Percentiles rank a stretch among this genome's conserved stretches.
These are phyloP conservation scores for Dothistroma septosporum DNA, from an alignment of 2,329 filamentous ascomycete genomes.

Conservation along the genomic window DNA sequence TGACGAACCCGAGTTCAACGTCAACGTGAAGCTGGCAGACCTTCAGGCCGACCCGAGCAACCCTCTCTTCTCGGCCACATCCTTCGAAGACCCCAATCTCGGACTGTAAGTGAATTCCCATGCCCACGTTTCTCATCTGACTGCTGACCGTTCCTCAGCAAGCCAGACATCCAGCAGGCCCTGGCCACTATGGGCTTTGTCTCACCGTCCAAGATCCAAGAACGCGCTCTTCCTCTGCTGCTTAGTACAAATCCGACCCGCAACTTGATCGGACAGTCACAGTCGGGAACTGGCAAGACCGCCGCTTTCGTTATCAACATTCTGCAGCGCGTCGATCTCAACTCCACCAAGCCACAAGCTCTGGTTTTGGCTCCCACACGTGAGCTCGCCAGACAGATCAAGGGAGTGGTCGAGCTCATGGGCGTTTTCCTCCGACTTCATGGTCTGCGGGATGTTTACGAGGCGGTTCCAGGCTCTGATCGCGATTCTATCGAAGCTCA, in stretches of 20 bases:
- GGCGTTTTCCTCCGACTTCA: conserved; percentile 67
- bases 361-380: conserved; percentile 86
- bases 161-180: conserved; percentile 68
- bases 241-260: conserved; percentile 71
- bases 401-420: conserved; percentile 77
- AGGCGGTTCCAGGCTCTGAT: conserved; percentile 68
- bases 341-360: conserved; percentile 70
- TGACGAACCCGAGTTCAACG: conserved; percentile 74
- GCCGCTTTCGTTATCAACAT: conserved; percentile 93
- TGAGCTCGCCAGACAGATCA: conserved; percentile 91
- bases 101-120: conserved; percentile 57
- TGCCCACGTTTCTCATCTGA: background rate
- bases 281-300: conserved; percentile 97
- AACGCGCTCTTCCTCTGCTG: conserved; percentile 85
- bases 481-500: conserved; percentile 67
- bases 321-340: conserved; percentile 77
- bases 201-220: conserved; percentile 97
- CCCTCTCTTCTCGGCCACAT: conserved; percentile 78
- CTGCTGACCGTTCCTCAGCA: conserved; percentile 38
- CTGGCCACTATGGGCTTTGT: conserved; percentile 77
- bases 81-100: conserved; percentile 74
- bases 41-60: conserved; percentile 81
- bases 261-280: conserved; percentile 98
- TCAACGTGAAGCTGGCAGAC: conserved; percentile 88
- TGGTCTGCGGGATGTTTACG: conserved; percentile 65